A percentile compares a stretch with the other conserved stretches of the same genome.
These are phyloP conservation scores for Botrytis paeoniae DNA, from an alignment of 2,329 filamentous ascomycete genomes.

Conservation along the genomic window DNA sequence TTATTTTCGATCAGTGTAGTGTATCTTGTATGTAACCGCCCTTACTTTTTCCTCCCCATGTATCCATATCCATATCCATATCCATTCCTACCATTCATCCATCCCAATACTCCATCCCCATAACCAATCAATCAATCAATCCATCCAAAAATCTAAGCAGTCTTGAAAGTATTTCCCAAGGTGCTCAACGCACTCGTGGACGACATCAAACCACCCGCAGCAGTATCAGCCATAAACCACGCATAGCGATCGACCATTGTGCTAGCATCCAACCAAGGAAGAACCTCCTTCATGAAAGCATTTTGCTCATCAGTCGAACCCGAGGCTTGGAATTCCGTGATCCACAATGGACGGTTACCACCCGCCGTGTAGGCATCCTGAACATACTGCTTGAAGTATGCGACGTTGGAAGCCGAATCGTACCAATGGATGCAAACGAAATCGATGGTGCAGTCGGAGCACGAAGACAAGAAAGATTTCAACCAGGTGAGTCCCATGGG, in stretches of 20 bases:
- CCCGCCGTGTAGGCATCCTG: conserved; percentile 38
- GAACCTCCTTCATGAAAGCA: conserved; percentile 42
- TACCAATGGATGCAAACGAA: conserved; percentile 50
- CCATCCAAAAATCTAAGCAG: background rate
- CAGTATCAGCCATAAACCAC: conserved; percentile 13
- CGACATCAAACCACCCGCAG: background rate
- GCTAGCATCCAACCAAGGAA: conserved; percentile 43
- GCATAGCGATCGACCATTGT: background rate
- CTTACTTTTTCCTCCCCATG: background rate
- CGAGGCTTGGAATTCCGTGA: conserved; percentile 44
- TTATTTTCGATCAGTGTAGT: background rate
- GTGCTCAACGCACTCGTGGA: background rate
- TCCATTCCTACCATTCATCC: background rate
- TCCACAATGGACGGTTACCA: conserved; percentile 39
- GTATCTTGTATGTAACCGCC: background rate
- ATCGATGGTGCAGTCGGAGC: conserved; percentile 44
- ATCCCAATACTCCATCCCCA: background rate
- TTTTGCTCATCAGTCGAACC: conserved; percentile 36
- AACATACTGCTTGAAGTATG: conserved; percentile 45
- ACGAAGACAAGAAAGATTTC: conserved; percentile 43
- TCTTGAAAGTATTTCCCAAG: conserved; percentile 18
- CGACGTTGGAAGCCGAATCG: conserved; percentile 37
- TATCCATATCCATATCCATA: background rate
- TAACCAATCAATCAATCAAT: background rate
- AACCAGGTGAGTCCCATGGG: conserved; percentile 46